Evolutionary conservation across 495 filamentous ascomycete genomes (phyloP).

Genomic region (Talaromyces stipitatus): DNA sequence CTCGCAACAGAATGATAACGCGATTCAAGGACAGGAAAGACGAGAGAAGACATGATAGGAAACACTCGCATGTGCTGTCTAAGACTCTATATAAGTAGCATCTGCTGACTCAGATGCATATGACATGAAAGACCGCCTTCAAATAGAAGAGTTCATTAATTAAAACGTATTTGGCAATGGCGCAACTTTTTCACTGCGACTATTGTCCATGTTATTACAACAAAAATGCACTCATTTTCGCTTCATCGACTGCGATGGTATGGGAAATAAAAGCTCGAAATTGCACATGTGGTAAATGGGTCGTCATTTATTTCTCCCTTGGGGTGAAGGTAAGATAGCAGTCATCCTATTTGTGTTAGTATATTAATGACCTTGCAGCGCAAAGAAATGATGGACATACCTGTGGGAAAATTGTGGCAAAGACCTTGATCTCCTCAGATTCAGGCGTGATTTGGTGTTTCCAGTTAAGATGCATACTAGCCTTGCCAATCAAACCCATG

Average conservation of each 20-base stretch:
- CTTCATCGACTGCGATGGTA: neutral
- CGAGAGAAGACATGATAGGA: neutral
- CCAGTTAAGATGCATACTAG: conserved; percentile 88
- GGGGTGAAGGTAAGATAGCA: conserved; percentile 54
- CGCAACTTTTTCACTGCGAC: neutral
- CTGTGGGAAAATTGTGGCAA: conserved; percentile 96
- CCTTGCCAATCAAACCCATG: conserved; percentile 88
- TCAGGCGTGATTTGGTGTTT: conserved; percentile 69
- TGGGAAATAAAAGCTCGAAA: neutral
- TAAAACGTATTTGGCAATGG: neutral
- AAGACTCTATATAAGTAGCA: neutral
- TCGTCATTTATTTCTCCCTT: neutral
- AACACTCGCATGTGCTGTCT: neutral
- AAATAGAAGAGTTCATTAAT: neutral
- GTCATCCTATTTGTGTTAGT: conserved; percentile 25
- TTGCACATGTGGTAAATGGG: neutral
- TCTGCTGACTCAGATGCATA: neutral
- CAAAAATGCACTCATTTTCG: neutral
- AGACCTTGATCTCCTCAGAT: conserved; percentile 96
- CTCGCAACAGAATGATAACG: too few relatives aligned
- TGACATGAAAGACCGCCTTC: neutral
- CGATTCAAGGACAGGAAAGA: too few relatives aligned
- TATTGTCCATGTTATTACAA: neutral
- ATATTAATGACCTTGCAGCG: neutral
- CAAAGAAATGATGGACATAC: conserved; percentile 39